Percentiles rank a stretch among this genome's conserved stretches.
Conservation (phyloP, 768 basidiomycete genomes). For the Crepidotus variabilis region DNA sequence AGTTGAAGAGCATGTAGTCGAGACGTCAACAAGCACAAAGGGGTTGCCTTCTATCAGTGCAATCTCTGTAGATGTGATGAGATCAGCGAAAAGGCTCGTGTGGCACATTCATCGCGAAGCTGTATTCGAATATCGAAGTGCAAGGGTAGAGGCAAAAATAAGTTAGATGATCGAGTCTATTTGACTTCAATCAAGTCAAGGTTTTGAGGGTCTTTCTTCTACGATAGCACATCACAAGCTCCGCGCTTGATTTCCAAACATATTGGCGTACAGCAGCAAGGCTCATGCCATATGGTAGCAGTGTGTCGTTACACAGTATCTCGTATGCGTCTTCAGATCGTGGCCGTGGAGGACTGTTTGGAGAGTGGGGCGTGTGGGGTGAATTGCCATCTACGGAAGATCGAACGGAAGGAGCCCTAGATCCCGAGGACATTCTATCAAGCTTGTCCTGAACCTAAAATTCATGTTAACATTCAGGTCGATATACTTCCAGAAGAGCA, state of each 20-base stretch:
- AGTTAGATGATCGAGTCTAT: no score
- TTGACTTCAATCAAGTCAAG: no score
- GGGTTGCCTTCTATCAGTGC: no score
- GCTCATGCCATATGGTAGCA: conserved; percentile 84
- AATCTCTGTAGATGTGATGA: no score
- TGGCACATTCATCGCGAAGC: no score
- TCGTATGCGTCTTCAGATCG: conserved; percentile 75
- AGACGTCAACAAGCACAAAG: no score
- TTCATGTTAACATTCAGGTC: not conserved
- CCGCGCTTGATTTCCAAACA: conserved; percentile 75
- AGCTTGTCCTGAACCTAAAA: conserved; percentile 79
- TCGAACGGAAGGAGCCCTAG: conserved; percentile 27
- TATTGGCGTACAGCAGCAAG: conserved; percentile 89
- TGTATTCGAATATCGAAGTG: no score
- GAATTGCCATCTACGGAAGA: conserved; percentile 32
- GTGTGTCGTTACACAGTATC: conserved; percentile 82
- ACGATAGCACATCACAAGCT: conserved; percentile 77
- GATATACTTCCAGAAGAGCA: conserved; percentile 4
- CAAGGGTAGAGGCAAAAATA: no score
- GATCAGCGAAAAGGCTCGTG: no score
- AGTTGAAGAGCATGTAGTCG: no score
- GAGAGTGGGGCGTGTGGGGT: conserved; percentile 19
- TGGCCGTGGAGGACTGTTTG: conserved; percentile 12
- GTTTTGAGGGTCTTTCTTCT: no score
- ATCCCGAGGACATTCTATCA: conserved; percentile 45